phyloP scores from a whole-genome alignment of 495 filamentous ascomycete genomes.

The Peziza echinospora region DNA sequence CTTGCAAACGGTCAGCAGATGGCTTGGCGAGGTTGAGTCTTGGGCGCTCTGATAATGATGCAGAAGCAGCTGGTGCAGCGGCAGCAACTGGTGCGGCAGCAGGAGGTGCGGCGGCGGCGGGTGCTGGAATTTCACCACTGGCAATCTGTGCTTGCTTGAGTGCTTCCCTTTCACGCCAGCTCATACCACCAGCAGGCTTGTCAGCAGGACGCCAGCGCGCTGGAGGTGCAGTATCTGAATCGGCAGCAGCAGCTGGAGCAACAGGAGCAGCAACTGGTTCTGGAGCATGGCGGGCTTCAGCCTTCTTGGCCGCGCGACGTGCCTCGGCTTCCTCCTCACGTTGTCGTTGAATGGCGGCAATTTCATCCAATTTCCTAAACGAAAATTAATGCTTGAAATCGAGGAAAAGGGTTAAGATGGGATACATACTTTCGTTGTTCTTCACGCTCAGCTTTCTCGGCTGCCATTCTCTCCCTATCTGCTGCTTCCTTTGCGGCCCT shows the following conservation, averaged over 20 bases:
- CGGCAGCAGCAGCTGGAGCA: not conserved
- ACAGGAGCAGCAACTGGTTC: constrained; percentile 6
- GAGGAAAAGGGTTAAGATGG: no score
- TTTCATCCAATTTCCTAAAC: constrained; percentile 41
- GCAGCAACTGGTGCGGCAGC: constrained; percentile 1
- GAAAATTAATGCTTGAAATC: constrained; percentile 9
- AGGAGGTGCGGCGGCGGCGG: constrained; percentile 8
- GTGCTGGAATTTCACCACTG: not conserved
- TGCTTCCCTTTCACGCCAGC: not conserved
- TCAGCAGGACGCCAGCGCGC: not conserved
- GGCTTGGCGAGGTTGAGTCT: constrained; percentile 7
- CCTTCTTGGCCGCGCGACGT: constrained; percentile 28
- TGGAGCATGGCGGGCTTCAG: constrained; percentile 11
- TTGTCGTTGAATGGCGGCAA: constrained; percentile 40
- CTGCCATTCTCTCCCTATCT: constrained; percentile 34
- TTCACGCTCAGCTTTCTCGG: constrained; percentile 60
- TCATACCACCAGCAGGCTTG: not conserved
- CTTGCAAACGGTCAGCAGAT: not conserved
- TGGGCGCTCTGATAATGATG: constrained; percentile 10
- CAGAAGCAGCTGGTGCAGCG: constrained; percentile 3
- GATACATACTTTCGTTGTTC: constrained; percentile 50
- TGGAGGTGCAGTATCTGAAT: constrained; percentile 1
- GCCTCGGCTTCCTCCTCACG: constrained; percentile 49
- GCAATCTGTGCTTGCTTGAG: not conserved
- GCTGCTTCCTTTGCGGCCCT: constrained; percentile 50